Evolutionary conservation across 2,329 filamentous ascomycete genomes (phyloP), one percentile per base, ranked within the genome.

Genomic region (Seiridium unicorne): DNA sequence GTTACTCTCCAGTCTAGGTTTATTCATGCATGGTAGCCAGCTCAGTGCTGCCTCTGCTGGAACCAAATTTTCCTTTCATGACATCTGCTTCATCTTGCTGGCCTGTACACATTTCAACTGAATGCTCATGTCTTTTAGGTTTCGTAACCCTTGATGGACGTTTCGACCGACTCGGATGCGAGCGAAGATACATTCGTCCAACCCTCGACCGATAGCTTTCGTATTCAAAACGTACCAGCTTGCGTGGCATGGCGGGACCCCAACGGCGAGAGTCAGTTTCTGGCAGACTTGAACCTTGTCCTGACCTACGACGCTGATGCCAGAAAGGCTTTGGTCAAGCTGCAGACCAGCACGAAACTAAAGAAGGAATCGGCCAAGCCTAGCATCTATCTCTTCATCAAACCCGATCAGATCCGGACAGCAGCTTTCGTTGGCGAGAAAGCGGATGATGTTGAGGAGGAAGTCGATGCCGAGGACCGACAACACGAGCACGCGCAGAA

Each of bases 161-260:
- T 60, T 10, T 48, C 58, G 9, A 60, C 58, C 7, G 58, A 55
- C 51, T 60, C 58, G 32, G 58, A 56, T 44, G 9, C 32, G 9
- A 49, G 38, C 53, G 53, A 47, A 49, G 53, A 60, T 11, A 18
- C 38, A 8, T 26, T 40, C 13, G 11, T 42, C 3, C 48, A 36
- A 56, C 8, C 38, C 8, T 18, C 51, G 35, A 56, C 6, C 11
- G 51, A 44, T 31, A 40, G 51, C 18, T 44, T 60, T 40, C 10
- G 56, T 32, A 7, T 56, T 3, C 40, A 56, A 31, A 60, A 44
- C n/a, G 40, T 48, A 13, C 58, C 58, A 7, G 58, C 53, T 4
- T 31, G 38, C 8, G 46, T 60, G 35, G 51, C 44, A 36, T 56
- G 58, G 58, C 53, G 46, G 11, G 35, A 35, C 36, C 8, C 36